phyloP scores from a whole-genome alignment of 179 eudicot species.

The Heliamphora pulchella region DNA sequence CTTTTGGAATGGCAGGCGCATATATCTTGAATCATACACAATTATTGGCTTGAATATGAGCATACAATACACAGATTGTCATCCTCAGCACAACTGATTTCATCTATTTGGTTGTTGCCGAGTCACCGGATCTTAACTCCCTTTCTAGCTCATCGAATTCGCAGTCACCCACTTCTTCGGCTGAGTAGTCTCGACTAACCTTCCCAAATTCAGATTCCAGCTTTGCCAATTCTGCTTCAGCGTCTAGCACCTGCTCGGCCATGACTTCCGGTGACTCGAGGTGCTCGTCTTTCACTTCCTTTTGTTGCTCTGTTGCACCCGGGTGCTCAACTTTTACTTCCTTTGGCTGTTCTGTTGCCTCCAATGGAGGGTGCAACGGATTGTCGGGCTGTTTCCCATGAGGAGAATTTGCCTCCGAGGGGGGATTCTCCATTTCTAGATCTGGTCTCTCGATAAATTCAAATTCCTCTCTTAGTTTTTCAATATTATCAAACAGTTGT shows the following conservation, averaged over 20 bases:
- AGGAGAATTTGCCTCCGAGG: constrained; percentile 35
- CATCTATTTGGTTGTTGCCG: constrained; percentile 32
- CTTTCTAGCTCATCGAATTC: constrained; percentile 96
- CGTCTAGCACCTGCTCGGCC: constrained; percentile 49
- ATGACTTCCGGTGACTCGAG: constrained; percentile 29
- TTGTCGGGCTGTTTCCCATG: constrained; percentile 37
- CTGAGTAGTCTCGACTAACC: constrained; percentile 51
- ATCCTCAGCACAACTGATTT: background rate
- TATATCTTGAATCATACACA: background rate
- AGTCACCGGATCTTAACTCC: constrained; percentile 45
- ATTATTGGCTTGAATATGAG: background rate
- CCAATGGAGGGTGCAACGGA: constrained; percentile 23
- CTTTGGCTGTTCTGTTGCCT: constrained; percentile 23
- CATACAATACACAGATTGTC: background rate
- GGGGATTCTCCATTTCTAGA: constrained; percentile 63
- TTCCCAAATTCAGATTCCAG: constrained; percentile 88
- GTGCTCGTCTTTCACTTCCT: constrained; percentile 27
- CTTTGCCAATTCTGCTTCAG: constrained; percentile 88
- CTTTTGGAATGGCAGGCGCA: background rate
- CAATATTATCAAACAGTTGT: constrained; percentile 69
- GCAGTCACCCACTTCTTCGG: constrained; percentile 85
- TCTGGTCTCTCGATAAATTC: constrained; percentile 82
- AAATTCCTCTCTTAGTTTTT: constrained; percentile 63
- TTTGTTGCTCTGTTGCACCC: constrained; percentile 20
- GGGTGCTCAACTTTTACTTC: constrained; percentile 25